A percentile compares a stretch with the other conserved stretches of the same genome.
These are phyloP conservation scores for Didymella pinodella DNA, from an alignment of 2,329 filamentous ascomycete species.

Conservation along the genomic window DNA sequence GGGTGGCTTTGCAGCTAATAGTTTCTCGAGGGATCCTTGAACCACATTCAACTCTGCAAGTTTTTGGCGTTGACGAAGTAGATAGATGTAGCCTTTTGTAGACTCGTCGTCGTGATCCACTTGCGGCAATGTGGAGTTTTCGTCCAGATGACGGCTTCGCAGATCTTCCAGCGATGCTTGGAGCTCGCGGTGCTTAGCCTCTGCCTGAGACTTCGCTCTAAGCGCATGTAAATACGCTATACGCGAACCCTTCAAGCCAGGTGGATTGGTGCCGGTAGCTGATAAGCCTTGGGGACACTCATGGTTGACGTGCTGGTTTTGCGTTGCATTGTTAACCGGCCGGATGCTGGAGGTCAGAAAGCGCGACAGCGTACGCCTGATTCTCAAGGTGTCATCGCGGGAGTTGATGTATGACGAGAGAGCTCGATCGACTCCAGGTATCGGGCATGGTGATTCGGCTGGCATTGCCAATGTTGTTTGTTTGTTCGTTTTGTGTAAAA, in stretches of 20 bases:
- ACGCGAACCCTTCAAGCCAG: slow-evolving; percentile 54
- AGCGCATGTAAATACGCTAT: slow-evolving; percentile 57
- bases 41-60: slow-evolving; percentile 58
- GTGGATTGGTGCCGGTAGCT: slow-evolving; percentile 37
- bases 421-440: slow-evolving; percentile 48
- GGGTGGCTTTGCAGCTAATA: slow-evolving; percentile 49
- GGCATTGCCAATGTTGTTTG: slow-evolving; percentile 27
- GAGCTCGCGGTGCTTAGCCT: slow-evolving; percentile 47
- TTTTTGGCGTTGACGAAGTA: slow-evolving; percentile 57
- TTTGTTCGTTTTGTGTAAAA: slow-evolving; percentile 3
- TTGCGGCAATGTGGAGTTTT: slow-evolving; percentile 41
- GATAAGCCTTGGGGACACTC: slow-evolving; percentile 38
- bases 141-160: slow-evolving; percentile 33
- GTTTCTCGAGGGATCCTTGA: slow-evolving; percentile 54
- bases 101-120: slow-evolving; percentile 41
- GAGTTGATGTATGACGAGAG: slow-evolving; percentile 48
- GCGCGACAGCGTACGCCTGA: slow-evolving; percentile 45
- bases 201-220: slow-evolving; percentile 53
- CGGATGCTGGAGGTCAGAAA: slow-evolving; percentile 44
- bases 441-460: slow-evolving; percentile 43
- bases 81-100: slow-evolving; percentile 51
- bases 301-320: slow-evolving; percentile 45
- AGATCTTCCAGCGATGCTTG: slow-evolving; percentile 45
- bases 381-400: slow-evolving; percentile 48
- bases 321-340: slow-evolving; percentile 38